These are phyloP conservation scores for Verbena officinalis DNA, from an alignment of 257 asterid species.

Conservation along the genomic window DNA sequence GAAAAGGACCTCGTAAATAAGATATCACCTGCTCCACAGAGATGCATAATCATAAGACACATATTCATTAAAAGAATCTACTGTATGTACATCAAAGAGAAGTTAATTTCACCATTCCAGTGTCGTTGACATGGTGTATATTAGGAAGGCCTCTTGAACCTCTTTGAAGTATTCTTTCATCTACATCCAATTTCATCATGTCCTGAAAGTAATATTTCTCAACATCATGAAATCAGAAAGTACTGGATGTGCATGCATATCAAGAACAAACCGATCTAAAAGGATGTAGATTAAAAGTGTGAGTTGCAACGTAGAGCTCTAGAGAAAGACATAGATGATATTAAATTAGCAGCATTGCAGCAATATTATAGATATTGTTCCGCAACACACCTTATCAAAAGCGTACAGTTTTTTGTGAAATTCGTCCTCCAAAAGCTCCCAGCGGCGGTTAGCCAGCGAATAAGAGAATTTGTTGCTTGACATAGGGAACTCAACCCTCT, in stretches of 20 bases:
- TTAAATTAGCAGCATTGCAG: conserved; percentile 12
- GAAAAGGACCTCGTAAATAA: conserved; percentile 81
- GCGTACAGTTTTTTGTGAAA: conserved; percentile 63
- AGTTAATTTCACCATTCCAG: conserved; percentile 58
- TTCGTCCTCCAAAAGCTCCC: conserved; percentile 82
- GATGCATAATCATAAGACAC: conserved; percentile 25
- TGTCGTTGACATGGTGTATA: conserved; percentile 84
- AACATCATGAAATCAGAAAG: conserved; percentile 23
- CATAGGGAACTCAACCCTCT: conserved; percentile 97
- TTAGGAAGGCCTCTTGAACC: conserved; percentile 76
- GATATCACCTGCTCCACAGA: conserved; percentile 74
- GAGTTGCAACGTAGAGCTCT: conserved; percentile 11
- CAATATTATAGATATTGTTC: conserved; percentile 8
- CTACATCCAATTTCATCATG: conserved; percentile 83
- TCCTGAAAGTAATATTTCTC: conserved; percentile 52
- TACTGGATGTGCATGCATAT: conserved; percentile 11
- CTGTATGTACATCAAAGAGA: background rate
- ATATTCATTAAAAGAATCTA: conserved; percentile 10
- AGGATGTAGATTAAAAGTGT: no score
- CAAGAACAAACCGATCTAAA: no score
- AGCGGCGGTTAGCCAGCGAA: conserved; percentile 81
- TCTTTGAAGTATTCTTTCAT: conserved; percentile 65
- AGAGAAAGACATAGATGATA: conserved; percentile 7
- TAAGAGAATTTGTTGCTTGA: conserved; percentile 80
- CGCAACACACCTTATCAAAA: conserved; percentile 75